Conservation (phyloP, 805 yeast species). For the Yarrowia bubula region DNA sequence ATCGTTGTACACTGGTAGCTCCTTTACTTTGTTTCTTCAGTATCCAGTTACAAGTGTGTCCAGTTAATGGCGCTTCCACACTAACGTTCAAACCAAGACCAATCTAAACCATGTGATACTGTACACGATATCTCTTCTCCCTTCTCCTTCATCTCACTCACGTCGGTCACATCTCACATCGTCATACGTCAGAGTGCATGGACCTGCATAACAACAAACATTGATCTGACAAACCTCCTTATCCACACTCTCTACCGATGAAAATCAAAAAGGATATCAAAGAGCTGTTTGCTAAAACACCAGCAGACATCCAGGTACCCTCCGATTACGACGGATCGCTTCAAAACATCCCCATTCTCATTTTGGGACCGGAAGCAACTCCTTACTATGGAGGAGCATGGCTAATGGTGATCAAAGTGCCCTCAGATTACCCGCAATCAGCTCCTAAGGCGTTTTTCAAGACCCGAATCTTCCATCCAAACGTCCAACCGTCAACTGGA, state of each 20-base stretch:
- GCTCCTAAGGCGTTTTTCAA: constrained; percentile 48
- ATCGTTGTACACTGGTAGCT: too few relatives aligned
- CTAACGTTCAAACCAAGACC: too few relatives aligned
- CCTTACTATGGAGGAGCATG: constrained; percentile 49
- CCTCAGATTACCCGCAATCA: constrained; percentile 44
- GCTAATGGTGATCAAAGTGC: constrained; percentile 44
- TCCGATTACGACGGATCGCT: constrained; percentile 3
- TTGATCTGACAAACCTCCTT: not conserved
- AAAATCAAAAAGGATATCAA: constrained; percentile 17
- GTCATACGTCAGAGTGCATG: not conserved
- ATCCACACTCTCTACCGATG: constrained; percentile 2
- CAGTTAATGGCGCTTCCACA: too few relatives aligned
- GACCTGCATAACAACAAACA: not conserved
- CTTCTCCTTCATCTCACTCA: too few relatives aligned
- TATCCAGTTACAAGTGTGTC: too few relatives aligned
- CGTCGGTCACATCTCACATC: too few relatives aligned
- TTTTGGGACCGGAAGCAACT: constrained; percentile 45
- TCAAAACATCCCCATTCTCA: not conserved
- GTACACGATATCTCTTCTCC: too few relatives aligned
- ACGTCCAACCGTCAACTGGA: constrained; percentile 37
- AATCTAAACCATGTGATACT: too few relatives aligned
- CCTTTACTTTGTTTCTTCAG: too few relatives aligned
- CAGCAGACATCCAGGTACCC: constrained; percentile 10
- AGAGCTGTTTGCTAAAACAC: not conserved
- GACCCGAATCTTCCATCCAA: constrained; percentile 37